Evolutionary conservation across 106 monocot genomes (phyloP), one percentile per base, ranked within the genome.

Genomic region (Dioscorea zingiberensis): DNA sequence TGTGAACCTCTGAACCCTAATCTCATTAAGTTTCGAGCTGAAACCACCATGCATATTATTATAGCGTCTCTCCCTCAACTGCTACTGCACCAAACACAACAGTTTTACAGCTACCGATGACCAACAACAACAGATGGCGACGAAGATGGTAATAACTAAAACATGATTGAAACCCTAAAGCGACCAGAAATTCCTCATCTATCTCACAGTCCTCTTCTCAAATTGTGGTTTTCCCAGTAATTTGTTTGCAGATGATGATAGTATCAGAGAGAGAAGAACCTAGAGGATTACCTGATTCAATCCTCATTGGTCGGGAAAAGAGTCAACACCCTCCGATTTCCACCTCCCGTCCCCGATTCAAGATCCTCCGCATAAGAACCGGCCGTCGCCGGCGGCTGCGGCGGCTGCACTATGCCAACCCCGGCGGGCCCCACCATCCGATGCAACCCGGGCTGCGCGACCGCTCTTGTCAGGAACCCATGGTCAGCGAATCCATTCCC

Each of bases 281-380:
- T 13, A 16, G 51, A 51, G 21, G 17, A 60, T 59, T 67, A 70
- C 71, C 71, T 27, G 61, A 63, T 64, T 78, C 78, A 85, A 74
- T 91, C 88, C 8, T 89, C 91, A 17, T 76, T 72, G 0, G 85
- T 86, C 0, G 97, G 97, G 60, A 97, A 97, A 25, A 97, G 83
- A 18, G 91, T 88, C 29, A 97, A 72, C 67, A 83, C 91, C 49
- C 66, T 83, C 45, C 85, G 59, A 22, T 62, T 69, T 21, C 62
- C 81, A 13, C 78, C 65, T 5, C 32, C 44, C 7, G 58, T 22
- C n/a, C 72, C 74, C 13, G 74, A 67, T 26, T 87, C 85, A 45
- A 80, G 63, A 49, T 85, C 90, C 15, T 87, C 90, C 51, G 8
- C 73, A 48, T 72, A 86, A 25, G 80, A 71, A 48, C 65, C 75